Conservation (phyloP, 148 eudicot genomes). For the Chenopodium quinoa region DNA sequence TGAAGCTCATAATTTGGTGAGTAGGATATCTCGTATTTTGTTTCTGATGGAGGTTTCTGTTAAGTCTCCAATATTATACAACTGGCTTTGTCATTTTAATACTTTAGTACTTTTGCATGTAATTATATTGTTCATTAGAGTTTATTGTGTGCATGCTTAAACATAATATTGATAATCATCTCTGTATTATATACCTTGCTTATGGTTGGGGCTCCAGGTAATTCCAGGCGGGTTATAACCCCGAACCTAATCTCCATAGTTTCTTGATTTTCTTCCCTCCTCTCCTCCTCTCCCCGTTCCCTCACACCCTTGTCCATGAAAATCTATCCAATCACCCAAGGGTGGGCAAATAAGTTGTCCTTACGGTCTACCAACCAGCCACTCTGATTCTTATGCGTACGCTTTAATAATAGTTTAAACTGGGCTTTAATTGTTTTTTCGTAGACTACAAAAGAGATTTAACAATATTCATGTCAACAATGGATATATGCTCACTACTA, state of each 20-base stretch:
- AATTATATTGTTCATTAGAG: neutral
- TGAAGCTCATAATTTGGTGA: constrained; percentile 99
- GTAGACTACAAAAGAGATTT: neutral
- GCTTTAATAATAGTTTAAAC: neutral
- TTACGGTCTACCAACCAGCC: neutral
- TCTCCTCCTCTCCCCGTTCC: neutral
- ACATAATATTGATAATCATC: neutral
- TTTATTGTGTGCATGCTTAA: neutral
- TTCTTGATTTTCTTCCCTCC: too few relatives aligned
- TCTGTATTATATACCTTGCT: neutral
- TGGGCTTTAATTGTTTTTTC: neutral
- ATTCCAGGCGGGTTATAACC: neutral
- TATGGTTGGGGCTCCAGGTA: neutral
- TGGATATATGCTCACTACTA: too few relatives aligned
- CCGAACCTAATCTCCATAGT: neutral
- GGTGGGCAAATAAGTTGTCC: neutral
- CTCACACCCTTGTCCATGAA: neutral
- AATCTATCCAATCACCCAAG: neutral
- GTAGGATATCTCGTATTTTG: constrained; percentile 9
- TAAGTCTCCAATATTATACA: neutral
- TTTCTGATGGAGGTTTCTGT: neutral
- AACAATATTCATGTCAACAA: neutral
- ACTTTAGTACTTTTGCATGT: neutral
- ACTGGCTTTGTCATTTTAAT: neutral
- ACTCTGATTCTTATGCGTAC: neutral